Base-by-base conservation (phyloP, 2,329 filamentous ascomycete genomes). In the Colletotrichum graminicola region DNA sequence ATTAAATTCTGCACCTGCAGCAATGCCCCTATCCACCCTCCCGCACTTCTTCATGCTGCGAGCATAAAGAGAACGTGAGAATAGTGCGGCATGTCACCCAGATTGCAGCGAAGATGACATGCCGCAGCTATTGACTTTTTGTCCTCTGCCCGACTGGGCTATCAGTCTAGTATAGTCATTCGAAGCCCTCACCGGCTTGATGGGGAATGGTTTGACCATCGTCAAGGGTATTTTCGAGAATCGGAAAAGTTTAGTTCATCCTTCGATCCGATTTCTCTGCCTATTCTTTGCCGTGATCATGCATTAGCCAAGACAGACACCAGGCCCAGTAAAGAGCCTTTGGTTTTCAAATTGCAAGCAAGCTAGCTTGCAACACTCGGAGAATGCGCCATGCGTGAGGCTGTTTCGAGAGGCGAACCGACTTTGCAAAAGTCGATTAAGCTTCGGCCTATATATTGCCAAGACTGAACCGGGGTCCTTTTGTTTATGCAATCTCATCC, bases 291-390 rank as follows among this genome's bases (percentile, higher is more conserved):
- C n/a, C 21, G 39, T 43, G 8, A 29, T 66, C 34, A 64, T 54
- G 43, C 64, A 36, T 32, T 32, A 32, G 23, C n/a, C 41, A 47
- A 47, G 11, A 29, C 55, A 49, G 21, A 43, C 29, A 14, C 34
- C 43, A n/a, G 29, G 7, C 21, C 64, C 34, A 71, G 57, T 62
- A 43, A 62, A 47, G 51, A 29, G 12, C 18, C 61, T 67, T 67
- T 36, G 56, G 39, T 2, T 45, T 52, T 56, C 18, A 16, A 32
- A 21, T 29, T 32, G 23, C 18, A 51, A 32, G 26, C 26, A 34
- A 56, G 11, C 21, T 29, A 34, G 36, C 43, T 47, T 62, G 56
- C 45, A 36, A 32, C 41, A 66, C 63, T 12, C 21, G n/a, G 8
- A 21, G n/a, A 29, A 29, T n/a, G 47, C 34, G 16, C 7, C n/a